Conservation (phyloP, 805 yeast species). For the Jamesozyma spencerorum region DNA sequence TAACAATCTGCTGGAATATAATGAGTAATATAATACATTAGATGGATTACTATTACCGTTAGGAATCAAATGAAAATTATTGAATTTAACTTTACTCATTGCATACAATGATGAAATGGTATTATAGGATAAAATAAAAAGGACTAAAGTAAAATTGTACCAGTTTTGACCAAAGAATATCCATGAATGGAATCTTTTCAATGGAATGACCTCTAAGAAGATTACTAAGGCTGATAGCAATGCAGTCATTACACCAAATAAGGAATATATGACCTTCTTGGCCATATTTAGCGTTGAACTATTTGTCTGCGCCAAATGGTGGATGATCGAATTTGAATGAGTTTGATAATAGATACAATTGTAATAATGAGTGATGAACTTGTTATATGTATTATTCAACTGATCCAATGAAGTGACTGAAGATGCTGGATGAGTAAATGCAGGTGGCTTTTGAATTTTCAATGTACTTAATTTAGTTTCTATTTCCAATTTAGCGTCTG, state of each 20-base stretch:
- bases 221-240: conserved; percentile 15
- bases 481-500: conserved; percentile 24
- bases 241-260: conserved; percentile 10
- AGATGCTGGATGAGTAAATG: conserved; percentile 1
- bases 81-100: conserved; percentile 27
- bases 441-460: conserved; percentile 8
- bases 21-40: conserved; percentile 26
- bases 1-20: conserved; percentile 28
- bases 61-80: conserved; percentile 26
- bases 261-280: conserved; percentile 5
- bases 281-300: conserved; percentile 7
- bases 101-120: conserved; percentile 25
- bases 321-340: conserved; percentile 22
- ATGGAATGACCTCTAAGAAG: conserved; percentile 22
- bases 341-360: conserved; percentile 22
- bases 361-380: conserved; percentile 24
- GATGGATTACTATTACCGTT: conserved; percentile 29
- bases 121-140: conserved; percentile 21
- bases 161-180: conserved; percentile 15
- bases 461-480: conserved; percentile 14
- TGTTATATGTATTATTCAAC: conserved; percentile 23
- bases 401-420: conserved; percentile 10
- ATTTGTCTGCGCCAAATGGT: conserved; percentile 20
- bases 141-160: conserved; percentile 17
- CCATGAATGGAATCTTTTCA: conserved; percentile 20